Evolutionary conservation across 2,329 filamentous ascomycete genomes (phyloP), one percentile per base, ranked within the genome.

Genomic region (Aphanocladium album): DNA sequence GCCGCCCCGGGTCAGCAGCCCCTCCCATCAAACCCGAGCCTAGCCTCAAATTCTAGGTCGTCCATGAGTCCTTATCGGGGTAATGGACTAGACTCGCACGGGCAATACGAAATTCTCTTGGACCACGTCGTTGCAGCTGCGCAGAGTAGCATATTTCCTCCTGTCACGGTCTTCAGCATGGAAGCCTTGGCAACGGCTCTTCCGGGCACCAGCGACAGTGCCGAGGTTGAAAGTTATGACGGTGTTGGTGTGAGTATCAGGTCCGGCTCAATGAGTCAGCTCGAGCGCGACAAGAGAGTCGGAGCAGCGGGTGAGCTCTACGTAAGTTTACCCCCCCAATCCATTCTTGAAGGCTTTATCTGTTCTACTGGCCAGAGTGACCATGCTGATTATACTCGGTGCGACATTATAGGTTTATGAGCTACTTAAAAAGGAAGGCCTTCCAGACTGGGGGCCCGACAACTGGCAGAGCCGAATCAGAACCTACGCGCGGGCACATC

Each of bases 401-500:
- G 39, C 39, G 39, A 19, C 39, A 23, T 9, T 23, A 33, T 58
- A 79, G 76, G 73, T 77, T 2, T 78, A 76, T 61, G 73, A 79
- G 57, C 51, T 75, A 1, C 68, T 79, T 4, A 67, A 65, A 16
- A 57, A 63, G 14, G 60, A 73, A 27, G 46, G 65, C 41, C 64
- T 76, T 5, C 69, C 71, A 2, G 62, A 60, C 0, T 81, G 80
- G 51, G 62, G 62, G 3, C 58, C 63, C 2, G 54, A 64, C 2
- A 80, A 80, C 49, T 83, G 80, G 80, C 67, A 71, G 57, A 82
- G 79, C 63, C 79, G 65, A 1, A 79, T 82, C 16, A 71, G 79
- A 16, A 67, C 67, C 35, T 71, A 75, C 60, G 74, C 76, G 5
- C 69, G 55, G 1, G 61, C 66, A 0, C 75, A 79, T 60, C 67